Evolutionary conservation across 2,329 filamentous ascomycete genomes (phyloP).

Genomic region (Botryotinia convoluta): DNA sequence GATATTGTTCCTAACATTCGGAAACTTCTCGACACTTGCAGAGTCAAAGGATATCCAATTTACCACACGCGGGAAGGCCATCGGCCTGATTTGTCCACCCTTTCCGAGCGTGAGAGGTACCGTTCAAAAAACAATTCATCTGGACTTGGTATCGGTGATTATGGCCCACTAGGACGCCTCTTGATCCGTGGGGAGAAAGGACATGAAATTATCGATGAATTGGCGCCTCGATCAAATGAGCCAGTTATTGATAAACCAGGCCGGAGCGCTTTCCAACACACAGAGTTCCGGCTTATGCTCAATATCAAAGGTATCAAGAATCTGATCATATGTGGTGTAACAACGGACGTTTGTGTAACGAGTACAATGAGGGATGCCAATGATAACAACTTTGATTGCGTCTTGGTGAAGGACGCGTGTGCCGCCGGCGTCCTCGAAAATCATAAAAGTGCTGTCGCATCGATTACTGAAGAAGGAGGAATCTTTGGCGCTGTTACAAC

Average conservation of each 20-base stretch:
- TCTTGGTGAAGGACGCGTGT: constrained; percentile 37
- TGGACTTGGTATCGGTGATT: constrained; percentile 49
- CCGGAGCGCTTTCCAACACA: constrained; percentile 41
- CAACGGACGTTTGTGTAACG: constrained; percentile 41
- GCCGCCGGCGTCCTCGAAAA: constrained; percentile 35
- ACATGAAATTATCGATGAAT: constrained; percentile 53
- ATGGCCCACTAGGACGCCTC: constrained; percentile 55
- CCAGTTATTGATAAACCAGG: constrained; percentile 40
- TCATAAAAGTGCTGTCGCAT: constrained; percentile 36
- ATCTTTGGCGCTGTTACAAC: constrained; percentile 40
- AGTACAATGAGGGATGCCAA: constrained; percentile 41
- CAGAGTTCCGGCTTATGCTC: constrained; percentile 39
- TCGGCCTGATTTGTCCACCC: constrained; percentile 53
- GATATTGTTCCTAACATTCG: constrained; percentile 46
- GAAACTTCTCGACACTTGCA: constrained; percentile 44
- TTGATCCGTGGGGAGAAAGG: constrained; percentile 56
- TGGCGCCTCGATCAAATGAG: constrained; percentile 34
- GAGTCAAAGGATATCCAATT: constrained; percentile 43
- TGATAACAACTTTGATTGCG: constrained; percentile 38
- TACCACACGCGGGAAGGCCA: constrained; percentile 54
- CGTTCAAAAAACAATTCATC: constrained; percentile 52
- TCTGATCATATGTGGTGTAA: constrained; percentile 39
- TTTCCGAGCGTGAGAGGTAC: constrained; percentile 52
- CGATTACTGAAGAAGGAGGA: constrained; percentile 38
- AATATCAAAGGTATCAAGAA: constrained; percentile 38